phyloP scores from a whole-genome alignment of 495 filamentous ascomycete genomes.

The Terfezia boudieri region DNA sequence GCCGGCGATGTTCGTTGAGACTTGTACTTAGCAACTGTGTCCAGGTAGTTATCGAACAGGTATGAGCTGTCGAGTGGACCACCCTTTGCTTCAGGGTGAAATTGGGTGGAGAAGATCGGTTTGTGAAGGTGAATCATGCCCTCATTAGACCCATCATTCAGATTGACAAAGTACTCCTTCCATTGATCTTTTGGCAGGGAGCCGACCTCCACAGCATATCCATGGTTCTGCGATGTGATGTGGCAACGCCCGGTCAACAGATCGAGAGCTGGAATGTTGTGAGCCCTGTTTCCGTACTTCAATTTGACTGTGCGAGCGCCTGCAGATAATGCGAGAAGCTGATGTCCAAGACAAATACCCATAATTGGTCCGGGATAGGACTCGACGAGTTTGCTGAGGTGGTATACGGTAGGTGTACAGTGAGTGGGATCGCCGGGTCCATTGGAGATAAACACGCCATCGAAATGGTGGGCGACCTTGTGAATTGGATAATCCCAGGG shows the following conservation, averaged over 20 bases:
- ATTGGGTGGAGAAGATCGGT: slow-evolving; percentile 94
- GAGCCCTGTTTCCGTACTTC: slow-evolving; percentile 91
- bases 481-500: slow-evolving; percentile 93
- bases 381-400: slow-evolving; percentile 72
- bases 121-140: slow-evolving; percentile 83
- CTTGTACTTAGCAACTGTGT: slow-evolving; percentile 44
- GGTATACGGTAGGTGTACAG: slow-evolving; percentile 79
- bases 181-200: slow-evolving; percentile 50
- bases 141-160: slow-evolving; percentile 89
- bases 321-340: slow-evolving; percentile 60
- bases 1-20: slow-evolving; percentile 16
- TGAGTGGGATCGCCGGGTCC: slow-evolving; percentile 95
- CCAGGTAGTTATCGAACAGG: slow-evolving; percentile 87
- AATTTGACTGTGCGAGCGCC: slow-evolving; percentile 80
- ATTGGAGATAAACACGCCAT: slow-evolving; percentile 95
- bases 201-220: slow-evolving; percentile 78
- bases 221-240: slow-evolving; percentile 96
- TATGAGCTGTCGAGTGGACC: slow-evolving; percentile 85
- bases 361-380: slow-evolving; percentile 75
- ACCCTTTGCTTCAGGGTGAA: slow-evolving; percentile 94
- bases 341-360: slow-evolving; percentile 91
- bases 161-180: slow-evolving; percentile 94
- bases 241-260: slow-evolving; percentile 90
- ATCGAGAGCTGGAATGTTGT: slow-evolving; percentile 94
- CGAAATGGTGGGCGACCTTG: slow-evolving; percentile 92